Evolutionary conservation across 2,329 filamentous ascomycete species (phyloP), one percentile per base, ranked within the genome.

Genomic region (Coniella vitis): DNA sequence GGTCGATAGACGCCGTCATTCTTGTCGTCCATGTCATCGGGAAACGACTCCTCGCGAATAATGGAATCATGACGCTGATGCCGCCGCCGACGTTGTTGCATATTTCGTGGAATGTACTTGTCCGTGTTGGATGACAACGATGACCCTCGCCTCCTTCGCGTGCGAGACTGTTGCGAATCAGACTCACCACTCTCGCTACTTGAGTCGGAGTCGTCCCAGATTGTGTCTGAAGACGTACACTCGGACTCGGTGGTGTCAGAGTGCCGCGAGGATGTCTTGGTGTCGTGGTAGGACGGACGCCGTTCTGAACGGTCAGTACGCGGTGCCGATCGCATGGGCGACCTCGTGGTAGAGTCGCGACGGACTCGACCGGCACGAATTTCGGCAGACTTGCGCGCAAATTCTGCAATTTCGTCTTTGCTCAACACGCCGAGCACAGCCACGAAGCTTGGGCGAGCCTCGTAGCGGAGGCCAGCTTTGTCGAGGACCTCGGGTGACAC

Each of bases 401-500:
- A 76, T 7, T 74, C 67, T 17, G 66, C 65, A 35, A 84, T 73
- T 38, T 83, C 61, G 12, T 76, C 71, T 1, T 69, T 69, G 2
- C 67, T 67, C 3, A 83, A 65, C 13, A 73, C 66, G 4, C 81
- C 81, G 0, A 84, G 69, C 4, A 84, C 64, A 12, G 79, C 80
- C 3, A 83, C 78, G 51, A 78, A 83, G 1, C 75, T 71, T 0
- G 78, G 78, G 1, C 76, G 70, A 9, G 79, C 79, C 60, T 83
- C 79, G 56, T 80, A 83, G 9, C 79, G 73, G 19, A 79, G 69
- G 12, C 76, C 72, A 4, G 77, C 76, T 37, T 71, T 66, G 35
- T 73, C 68, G 3, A 83, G 66, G 0, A 81, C 75, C 54, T 80
- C 77, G 4, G 74, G 72, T n/a, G 77, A 81, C 8, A 83, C 70